phyloP scores from a whole-genome alignment of 2,329 filamentous ascomycete genomes.

The Alternaria sp. region DNA sequence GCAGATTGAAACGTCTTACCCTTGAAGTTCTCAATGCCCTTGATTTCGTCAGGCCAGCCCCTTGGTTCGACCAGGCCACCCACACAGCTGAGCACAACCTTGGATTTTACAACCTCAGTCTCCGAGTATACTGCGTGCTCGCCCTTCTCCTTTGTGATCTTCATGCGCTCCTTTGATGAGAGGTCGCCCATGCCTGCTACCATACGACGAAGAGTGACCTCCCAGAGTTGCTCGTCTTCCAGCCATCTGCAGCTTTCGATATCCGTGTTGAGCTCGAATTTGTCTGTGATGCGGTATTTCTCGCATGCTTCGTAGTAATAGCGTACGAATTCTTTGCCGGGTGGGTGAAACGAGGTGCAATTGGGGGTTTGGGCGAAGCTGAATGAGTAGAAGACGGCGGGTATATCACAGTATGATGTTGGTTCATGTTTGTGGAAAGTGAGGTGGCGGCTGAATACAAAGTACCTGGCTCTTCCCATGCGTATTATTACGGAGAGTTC shows the following conservation, averaged over 20 bases:
- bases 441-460: not conserved
- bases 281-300: conserved; percentile 62
- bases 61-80: conserved; percentile 66
- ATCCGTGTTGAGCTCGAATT: conserved; percentile 67
- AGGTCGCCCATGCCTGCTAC: conserved; percentile 64
- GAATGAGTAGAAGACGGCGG: conserved; percentile 65
- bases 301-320: conserved; percentile 65
- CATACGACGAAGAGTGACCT: conserved; percentile 61
- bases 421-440: conserved; percentile 13
- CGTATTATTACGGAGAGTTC: not conserved
- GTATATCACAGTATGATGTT: conserved; percentile 52
- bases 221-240: conserved; percentile 63
- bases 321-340: conserved; percentile 60
- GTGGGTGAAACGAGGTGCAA: conserved; percentile 61
- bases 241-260: conserved; percentile 63
- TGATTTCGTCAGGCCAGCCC: conserved; percentile 59
- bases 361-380: conserved; percentile 63
- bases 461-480: not conserved
- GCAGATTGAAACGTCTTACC: conserved; percentile 67
- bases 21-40: conserved; percentile 63
- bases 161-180: conserved; percentile 57
- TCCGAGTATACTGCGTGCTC: conserved; percentile 58
- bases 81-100: conserved; percentile 64
- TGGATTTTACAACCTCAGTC: conserved; percentile 62
- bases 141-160: conserved; percentile 57